phyloP scores from a whole-genome alignment of 257 asterid genomes.

The Solanum medicagineum region DNA sequence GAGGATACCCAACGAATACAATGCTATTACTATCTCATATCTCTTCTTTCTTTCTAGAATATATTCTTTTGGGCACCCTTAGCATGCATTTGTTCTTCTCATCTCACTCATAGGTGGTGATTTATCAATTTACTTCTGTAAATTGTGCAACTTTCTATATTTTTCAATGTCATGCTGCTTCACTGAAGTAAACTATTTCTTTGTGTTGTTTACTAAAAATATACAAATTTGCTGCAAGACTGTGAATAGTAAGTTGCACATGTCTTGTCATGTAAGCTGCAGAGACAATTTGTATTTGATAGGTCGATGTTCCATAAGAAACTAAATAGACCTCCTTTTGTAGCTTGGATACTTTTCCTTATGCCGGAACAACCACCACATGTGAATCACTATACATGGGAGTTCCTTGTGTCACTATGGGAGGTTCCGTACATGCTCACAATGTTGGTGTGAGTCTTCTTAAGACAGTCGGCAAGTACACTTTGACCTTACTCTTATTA shows the following conservation, averaged over 20 bases:
- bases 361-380: slow-evolving; percentile 98
- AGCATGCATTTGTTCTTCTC: neutral
- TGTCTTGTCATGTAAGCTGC: neutral
- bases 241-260: neutral
- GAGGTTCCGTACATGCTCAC: slow-evolving; percentile 90
- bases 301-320: neutral
- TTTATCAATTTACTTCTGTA: neutral
- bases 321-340: neutral
- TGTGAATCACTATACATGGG: slow-evolving; percentile 98
- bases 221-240: neutral
- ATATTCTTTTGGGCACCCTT: neutral
- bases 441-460: slow-evolving; percentile 95
- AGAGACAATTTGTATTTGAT: neutral
- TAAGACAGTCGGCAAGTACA: slow-evolving; percentile 63
- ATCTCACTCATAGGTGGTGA: neutral
- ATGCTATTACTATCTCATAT: neutral
- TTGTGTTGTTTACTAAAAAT: neutral
- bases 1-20: neutral
- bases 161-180: neutral
- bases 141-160: neutral
- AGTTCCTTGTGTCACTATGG: slow-evolving; percentile 97
- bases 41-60: neutral
- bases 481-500: neutral
- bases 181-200: neutral
- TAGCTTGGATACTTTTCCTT: slow-evolving; percentile 99